Evolutionary conservation across 1,284 basidiomycete genomes (phyloP).

Genomic region (Golubevia pallescens): DNA sequence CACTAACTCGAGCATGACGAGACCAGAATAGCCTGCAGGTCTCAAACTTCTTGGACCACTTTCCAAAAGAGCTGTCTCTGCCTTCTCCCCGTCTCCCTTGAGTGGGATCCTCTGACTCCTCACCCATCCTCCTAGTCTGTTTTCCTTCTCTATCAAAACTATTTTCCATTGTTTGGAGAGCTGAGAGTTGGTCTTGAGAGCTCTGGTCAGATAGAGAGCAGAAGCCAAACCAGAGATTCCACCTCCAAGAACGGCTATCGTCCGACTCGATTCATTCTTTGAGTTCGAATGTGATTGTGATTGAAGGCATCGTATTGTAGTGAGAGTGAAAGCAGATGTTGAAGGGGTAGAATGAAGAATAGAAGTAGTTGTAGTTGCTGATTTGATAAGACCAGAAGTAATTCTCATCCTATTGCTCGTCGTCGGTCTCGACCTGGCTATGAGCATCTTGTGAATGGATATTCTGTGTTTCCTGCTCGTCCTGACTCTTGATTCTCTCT

Average conservation of each 20-base stretch:
- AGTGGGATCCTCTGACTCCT: constrained; percentile 71
- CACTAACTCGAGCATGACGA: constrained; percentile 76
- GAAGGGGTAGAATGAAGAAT: no score
- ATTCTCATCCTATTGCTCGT: no score
- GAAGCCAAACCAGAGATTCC: constrained; percentile 82
- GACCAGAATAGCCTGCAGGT: constrained; percentile 40
- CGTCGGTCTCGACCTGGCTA: no score
- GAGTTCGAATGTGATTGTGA: no score
- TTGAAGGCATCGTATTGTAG: no score
- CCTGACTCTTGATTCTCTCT: no score
- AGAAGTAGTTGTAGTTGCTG: no score
- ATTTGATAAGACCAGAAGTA: no score
- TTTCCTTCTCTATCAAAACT: constrained; percentile 74
- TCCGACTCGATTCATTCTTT: no score
- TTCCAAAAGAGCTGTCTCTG: constrained; percentile 73
- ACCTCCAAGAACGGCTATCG: constrained; percentile 74
- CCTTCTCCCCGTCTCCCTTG: constrained; percentile 64
- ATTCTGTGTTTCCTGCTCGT: no score
- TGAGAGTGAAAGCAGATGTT: no score
- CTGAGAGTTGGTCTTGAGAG: constrained; percentile 69
- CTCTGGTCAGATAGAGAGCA: constrained; percentile 76
- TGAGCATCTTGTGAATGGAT: no score
- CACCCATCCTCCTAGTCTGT: constrained; percentile 83
- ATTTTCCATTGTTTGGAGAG: constrained; percentile 65
- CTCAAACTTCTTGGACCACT: constrained; percentile 71